A percentile compares a stretch with the other conserved stretches of the same genome.
Evolutionary conservation across 805 yeast genomes (phyloP).

Genomic region (Tetrapisispora nanseiensis): DNA sequence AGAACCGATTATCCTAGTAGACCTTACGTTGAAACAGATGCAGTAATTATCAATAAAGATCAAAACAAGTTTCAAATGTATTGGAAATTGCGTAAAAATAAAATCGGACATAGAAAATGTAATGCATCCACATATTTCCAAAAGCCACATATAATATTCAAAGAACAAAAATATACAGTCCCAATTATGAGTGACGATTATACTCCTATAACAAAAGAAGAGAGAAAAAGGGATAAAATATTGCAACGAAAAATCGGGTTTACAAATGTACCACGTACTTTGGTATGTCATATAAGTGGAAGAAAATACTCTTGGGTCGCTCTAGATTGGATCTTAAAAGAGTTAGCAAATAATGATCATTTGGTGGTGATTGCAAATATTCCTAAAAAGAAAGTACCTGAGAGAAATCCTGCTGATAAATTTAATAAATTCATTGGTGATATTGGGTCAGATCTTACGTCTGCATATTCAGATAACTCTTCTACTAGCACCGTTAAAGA

Average conservation of each 20-base stretch:
- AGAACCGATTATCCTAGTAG: conserved; percentile 29
- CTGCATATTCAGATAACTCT: neutral
- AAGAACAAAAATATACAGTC: conserved; percentile 10
- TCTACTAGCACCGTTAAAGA: neutral
- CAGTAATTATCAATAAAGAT: conserved; percentile 22
- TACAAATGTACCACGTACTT: conserved; percentile 34
- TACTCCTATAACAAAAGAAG: conserved; percentile 19
- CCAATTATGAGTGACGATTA: conserved; percentile 14
- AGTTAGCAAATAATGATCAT: conserved; percentile 55
- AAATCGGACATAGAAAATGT: conserved; percentile 12
- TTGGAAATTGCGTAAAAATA: conserved; percentile 15
- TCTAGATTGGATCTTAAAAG: conserved; percentile 55
- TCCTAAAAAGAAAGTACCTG: conserved; percentile 8
- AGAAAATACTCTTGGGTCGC: conserved; percentile 77
- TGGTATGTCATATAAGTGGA: conserved; percentile 60
- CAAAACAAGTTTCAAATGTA: conserved; percentile 15
- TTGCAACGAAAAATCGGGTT: conserved; percentile 19
- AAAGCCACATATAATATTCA: conserved; percentile 5
- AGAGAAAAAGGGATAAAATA: conserved; percentile 16
- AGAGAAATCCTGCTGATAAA: neutral
- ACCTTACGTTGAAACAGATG: conserved; percentile 24
- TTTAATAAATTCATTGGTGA: conserved; percentile 1
- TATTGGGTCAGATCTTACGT: neutral
- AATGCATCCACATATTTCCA: conserved; percentile 13
- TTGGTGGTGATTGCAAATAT: conserved; percentile 46